These are phyloP conservation scores for Boletales sp. DNA, from an alignment of 768 basidiomycete genomes.

Conservation along the genomic window DNA sequence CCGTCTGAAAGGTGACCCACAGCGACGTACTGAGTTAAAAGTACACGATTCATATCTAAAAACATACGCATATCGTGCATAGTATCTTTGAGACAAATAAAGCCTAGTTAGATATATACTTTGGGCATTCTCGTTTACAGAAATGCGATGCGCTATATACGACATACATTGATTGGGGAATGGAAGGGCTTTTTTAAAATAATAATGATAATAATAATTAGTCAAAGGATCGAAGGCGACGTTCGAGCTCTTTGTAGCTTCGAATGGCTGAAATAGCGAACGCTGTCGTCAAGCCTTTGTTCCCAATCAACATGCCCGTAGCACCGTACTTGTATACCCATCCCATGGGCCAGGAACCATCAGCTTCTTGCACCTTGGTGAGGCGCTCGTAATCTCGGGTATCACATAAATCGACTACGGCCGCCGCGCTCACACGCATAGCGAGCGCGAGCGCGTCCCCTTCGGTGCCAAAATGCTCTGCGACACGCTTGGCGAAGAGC, in stretches of 20 bases:
- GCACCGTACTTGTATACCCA: conserved; percentile 16
- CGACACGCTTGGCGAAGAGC: conserved; percentile 15
- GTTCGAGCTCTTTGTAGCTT: conserved; percentile 9
- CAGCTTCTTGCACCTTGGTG: conserved; percentile 12
- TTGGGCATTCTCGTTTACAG: no score
- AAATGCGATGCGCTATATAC: no score
- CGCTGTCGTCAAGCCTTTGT: conserved; percentile 20
- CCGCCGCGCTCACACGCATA: conserved; percentile 15
- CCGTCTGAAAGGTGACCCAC: no score
- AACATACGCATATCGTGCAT: no score
- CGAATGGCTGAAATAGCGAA: conserved; percentile 16
- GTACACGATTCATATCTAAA: no score
- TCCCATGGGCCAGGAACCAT: conserved; percentile 21
- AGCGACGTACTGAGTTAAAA: no score
- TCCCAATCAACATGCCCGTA: conserved; percentile 9
- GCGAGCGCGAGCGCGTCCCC: conserved; percentile 20
- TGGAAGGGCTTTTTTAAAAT: no score
- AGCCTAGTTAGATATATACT: no score
- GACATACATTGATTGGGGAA: no score
- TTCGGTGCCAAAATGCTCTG: conserved; percentile 12
- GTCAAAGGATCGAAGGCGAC: conserved; percentile 11
- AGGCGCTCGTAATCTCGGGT: conserved; percentile 16
- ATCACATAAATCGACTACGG: conserved; percentile 8
- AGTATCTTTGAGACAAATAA: no score
- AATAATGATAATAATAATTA: no score